Conservation (phyloP, 2,329 filamentous ascomycete genomes). For the Myriosclerotinia curreyana region DNA sequence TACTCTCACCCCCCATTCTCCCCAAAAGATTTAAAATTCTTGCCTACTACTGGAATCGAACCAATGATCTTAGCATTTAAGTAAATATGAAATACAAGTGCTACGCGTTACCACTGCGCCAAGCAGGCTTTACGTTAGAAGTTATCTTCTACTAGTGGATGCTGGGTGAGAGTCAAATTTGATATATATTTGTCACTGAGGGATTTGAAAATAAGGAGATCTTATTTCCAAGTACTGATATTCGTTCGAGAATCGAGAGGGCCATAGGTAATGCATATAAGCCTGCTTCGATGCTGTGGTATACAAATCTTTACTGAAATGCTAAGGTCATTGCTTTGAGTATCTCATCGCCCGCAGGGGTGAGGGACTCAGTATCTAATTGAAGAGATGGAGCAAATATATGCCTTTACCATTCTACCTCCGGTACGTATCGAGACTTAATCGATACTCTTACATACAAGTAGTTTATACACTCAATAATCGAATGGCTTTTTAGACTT, state of each 20-base stretch:
- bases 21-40: not conserved
- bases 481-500: too few species aligned
- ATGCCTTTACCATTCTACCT: too few species aligned
- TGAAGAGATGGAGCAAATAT: too few species aligned
- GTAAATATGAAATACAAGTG: not conserved
- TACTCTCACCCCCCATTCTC: not conserved
- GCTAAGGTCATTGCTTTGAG: not conserved
- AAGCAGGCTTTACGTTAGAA: constrained; percentile 13
- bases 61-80: constrained; percentile 19
- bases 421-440: too few species aligned
- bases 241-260: too few species aligned
- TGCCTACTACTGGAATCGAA: constrained; percentile 20
- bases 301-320: not conserved
- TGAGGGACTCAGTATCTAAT: too few species aligned
- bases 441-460: too few species aligned
- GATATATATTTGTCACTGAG: too few species aligned
- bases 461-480: too few species aligned
- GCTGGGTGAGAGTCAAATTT: accelerated
- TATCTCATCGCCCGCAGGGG: too few species aligned
- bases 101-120: constrained; percentile 21
- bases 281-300: not conserved
- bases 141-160: constrained; percentile 6
- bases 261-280: too few species aligned
- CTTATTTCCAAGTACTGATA: not conserved
- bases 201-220: too few species aligned